Base-by-base conservation (phyloP, 2,329 filamentous ascomycete species). In the Botrytis hyacinthi region DNA sequence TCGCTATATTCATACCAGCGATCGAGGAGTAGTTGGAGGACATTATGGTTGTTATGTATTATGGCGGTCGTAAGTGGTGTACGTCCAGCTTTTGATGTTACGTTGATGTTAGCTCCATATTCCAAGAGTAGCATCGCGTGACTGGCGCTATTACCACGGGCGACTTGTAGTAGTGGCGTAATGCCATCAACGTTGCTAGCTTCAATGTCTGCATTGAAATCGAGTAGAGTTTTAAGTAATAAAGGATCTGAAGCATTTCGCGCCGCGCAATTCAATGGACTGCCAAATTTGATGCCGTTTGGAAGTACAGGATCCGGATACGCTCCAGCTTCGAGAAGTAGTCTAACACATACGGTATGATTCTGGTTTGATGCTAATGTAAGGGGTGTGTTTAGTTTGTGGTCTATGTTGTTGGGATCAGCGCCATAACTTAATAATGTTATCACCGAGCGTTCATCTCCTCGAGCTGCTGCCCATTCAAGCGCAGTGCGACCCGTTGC, bases 41-140 rank as follows among this genome's bases (percentile, higher is more conserved):
- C 70, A 65, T 70, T 70, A 29, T 76, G 73, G 46, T 48, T 76
- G 59, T 76, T 76, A 40, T 75, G 71, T 20, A 48, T 72, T 40
- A 76, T 75, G 32, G 75, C 71, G 4, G 68, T 71, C 3, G 71
- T 74, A 14, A 76, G 61, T 42, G 67, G 60, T 26, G 63, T 74
- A 10, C 20, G 20, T 5, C 29, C 40, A 29, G 29, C 57, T 22
- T 40, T 69, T 14, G 29, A 32, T n/a, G 62, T 70, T 12, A 44
- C 69, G 66, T 74, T 74, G 65, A 75, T 68, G 37, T 76, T 26
- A 42, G 74, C 74, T 4, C 62, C 62, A 48, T 75, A 73, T 61
- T 74, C 70, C 26, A 76, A 60, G 20, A 75, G 54, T 9, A 76
- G 54, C 7, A 37, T 70, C 12, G 74, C 71, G n/a, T 61, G 40